Evolutionary conservation across 306 rosid genomes (phyloP), one percentile per base, ranked within the genome.

Genomic region (Sindora glabra): DNA sequence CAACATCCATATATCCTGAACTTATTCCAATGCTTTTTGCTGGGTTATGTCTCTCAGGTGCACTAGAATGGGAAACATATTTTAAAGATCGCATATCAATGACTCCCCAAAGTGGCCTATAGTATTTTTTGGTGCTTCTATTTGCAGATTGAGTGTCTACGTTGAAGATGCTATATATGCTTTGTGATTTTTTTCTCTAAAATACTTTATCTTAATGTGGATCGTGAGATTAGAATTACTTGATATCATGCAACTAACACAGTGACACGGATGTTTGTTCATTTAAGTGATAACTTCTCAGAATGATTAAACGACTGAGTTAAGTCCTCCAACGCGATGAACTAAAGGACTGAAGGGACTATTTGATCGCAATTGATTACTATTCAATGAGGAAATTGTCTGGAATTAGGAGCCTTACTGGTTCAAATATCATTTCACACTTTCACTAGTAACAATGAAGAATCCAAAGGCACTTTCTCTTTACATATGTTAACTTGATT

Each of bases 1-100:
- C 58, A 32, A 34, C 62, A 49, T 42, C 25, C 38, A 49, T 59
- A 65, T 61, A n/a, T 39, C 30, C n/a, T 56, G 61, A 44, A 14
- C 34, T 33, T 26, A 47, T 2, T 40, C 65, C 44, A 50, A 32
- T 64, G 52, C 32, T 51, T 59, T 30, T 12, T 38, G 30, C 41
- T 41, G 34, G 13, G 39, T 38, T 18, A 42, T 42, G 33, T 36
- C 47, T 62, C 5, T n/a, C 21, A 32, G 22, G 27, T 34, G 34
- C 17, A 56, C 42, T 24, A 40, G 19, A 72, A 59, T 40, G 29
- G 45, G 27, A 64, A 56, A 32, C 48, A 33, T 49, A 30, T n/a
- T 29, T 45, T 37, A 41, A 47, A 29, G 55, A 27, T 40, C 30
- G 26, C 67, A 56, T 36, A 33, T 64, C 47, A 62, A 48, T 56